Percentiles rank a stretch among this genome's conserved stretches.
phyloP scores from a whole-genome alignment of 805 yeast genomes.

The Zygotorulaspora chibaensis region DNA sequence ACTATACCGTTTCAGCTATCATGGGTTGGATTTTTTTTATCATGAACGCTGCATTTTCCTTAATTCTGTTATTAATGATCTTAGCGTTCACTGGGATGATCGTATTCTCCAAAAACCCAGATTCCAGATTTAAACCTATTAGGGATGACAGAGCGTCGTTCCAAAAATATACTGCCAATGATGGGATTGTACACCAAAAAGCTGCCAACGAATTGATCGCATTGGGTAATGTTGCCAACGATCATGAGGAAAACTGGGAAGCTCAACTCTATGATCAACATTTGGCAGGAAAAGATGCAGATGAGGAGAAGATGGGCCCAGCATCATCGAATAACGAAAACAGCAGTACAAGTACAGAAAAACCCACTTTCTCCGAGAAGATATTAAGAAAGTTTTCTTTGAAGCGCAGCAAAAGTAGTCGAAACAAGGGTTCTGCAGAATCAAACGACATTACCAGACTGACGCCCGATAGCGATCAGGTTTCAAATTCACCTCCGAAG shows the following conservation, averaged over 20 bases:
- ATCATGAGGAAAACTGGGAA: conserved; percentile 74
- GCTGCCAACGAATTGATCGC: conserved; percentile 57
- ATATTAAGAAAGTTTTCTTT: conserved; percentile 24
- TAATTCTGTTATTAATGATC: conserved; percentile 65
- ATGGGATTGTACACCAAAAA: conserved; percentile 32
- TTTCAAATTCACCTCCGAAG: conserved; percentile 10
- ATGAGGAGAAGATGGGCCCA: conserved; percentile 18
- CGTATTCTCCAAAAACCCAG: conserved; percentile 77
- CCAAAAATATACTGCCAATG: conserved; percentile 44
- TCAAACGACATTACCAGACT: conserved; percentile 10
- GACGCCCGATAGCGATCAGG: conserved; percentile 14
- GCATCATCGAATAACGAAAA: conserved; percentile 15
- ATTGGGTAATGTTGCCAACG: conserved; percentile 76
- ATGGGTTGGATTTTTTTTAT: conserved; percentile 92
- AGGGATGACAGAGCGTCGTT: conserved; percentile 90
- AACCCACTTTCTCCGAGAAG: conserved; percentile 24
- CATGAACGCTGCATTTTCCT: conserved; percentile 82
- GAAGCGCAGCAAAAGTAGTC: conserved; percentile 11
- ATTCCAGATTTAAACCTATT: conserved; percentile 82
- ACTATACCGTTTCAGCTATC: conserved; percentile 69
- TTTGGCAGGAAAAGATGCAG: conserved; percentile 9
- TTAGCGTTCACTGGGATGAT: conserved; percentile 62
- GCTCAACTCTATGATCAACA: conserved; percentile 42
- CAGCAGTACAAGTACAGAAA: conserved; percentile 9
- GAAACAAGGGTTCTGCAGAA: conserved; percentile 1